Conservation (phyloP, 768 basidiomycete species). For the Pleurotus sapidus region DNA sequence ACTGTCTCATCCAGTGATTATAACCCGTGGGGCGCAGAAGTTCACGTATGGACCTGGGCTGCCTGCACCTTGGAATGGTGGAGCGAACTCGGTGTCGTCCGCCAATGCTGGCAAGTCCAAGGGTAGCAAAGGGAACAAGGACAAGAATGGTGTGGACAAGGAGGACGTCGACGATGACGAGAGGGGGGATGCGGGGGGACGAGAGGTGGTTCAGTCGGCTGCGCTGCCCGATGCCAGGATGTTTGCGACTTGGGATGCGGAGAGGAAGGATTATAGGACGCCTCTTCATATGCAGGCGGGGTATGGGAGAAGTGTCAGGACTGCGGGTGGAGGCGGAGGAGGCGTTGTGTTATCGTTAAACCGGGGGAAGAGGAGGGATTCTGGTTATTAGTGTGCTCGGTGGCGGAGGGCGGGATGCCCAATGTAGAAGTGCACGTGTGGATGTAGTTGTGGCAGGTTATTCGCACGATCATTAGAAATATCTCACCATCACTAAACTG, state of each 20-base stretch:
- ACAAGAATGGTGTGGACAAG: slow-evolving; percentile 17
- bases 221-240: slow-evolving; percentile 49
- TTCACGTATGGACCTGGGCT: slow-evolving; percentile 46
- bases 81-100: too few relatives aligned
- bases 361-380: slow-evolving; percentile 3
- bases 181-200: too few relatives aligned
- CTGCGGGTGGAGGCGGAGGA: slow-evolving; percentile 24
- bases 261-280: slow-evolving; percentile 43
- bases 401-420: too few relatives aligned
- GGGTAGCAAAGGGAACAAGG: slow-evolving; percentile 2
- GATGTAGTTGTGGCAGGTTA: too few relatives aligned
- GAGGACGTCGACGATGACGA: too few relatives aligned
- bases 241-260: slow-evolving; percentile 58
- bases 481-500: too few relatives aligned
- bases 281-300: slow-evolving; percentile 22
- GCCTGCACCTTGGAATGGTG: slow-evolving; percentile 52
- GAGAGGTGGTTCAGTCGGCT: slow-evolving; percentile 18
- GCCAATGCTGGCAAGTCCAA: too few relatives aligned
- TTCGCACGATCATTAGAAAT: too few relatives aligned
- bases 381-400: background rate
- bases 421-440: too few relatives aligned
- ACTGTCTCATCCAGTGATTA: slow-evolving; percentile 61
- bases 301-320: slow-evolving; percentile 10
- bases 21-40: slow-evolving; percentile 48
- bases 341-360: slow-evolving; percentile 10